Evolutionary conservation across 768 basidiomycete genomes (phyloP), one percentile per base, ranked within the genome.

Genomic region (Mycena albidolilacea): DNA sequence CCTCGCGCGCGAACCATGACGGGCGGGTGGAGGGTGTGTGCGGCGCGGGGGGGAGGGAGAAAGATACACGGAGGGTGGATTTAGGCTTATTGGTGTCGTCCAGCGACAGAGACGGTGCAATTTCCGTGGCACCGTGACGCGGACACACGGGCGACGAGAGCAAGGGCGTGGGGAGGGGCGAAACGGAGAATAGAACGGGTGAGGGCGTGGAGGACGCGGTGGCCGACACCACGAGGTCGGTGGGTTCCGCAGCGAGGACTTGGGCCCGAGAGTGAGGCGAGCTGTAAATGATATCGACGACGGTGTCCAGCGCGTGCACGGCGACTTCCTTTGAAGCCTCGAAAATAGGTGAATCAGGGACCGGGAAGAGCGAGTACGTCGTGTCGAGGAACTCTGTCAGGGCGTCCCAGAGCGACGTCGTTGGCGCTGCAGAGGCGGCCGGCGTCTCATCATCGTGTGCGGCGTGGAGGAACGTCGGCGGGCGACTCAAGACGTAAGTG

Each of bases 301-400:
- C 8, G 30, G 30, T 2, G 8, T 57, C 55, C 23, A 9, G 54
- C 23, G 10, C 5, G 3, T 23, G 30, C 5, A 37, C 15, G 6
- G 55, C 55, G 30, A 35, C 23, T 57, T 11, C 30, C 30, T 30
- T 30, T 30, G 30, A 30, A 30, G 30, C 30, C 30, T 52, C 48
- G 14, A 48, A 30, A 14, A 50, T 52, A 11, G 64, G 64, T 39
- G 64, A 65, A 15, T 38, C 17, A n/a, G 44, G 30, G 30, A 3
- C 30, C 30, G 30, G 30, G 30, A 30, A 21, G 15, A 57, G 55
- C 5, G 63, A 38, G 38, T 64, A 64, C 8, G 50, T 17, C 12
- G 64, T 52, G 48, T 52, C 64, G 37, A 65, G 19, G 50, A 65
- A 65, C 48, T 50, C 64, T 7, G 52, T 65, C 35, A 65, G 15